phyloP scores from a whole-genome alignment of 2,329 filamentous ascomycete genomes.

The Cordyceps cicadae region DNA sequence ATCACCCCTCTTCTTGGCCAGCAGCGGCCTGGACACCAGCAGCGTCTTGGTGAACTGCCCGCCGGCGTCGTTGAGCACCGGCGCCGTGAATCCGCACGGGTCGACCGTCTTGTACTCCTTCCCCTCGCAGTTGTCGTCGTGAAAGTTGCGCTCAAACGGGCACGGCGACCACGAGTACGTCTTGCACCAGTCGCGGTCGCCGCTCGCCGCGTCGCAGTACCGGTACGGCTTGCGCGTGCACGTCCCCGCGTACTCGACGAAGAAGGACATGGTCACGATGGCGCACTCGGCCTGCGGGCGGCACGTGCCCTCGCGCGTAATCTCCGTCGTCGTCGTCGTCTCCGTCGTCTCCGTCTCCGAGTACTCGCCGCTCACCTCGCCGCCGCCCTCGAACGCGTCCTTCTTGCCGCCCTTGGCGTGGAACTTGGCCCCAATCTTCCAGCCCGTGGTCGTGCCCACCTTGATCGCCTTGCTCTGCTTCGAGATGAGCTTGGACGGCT shows the following conservation, averaged over 20 bases:
- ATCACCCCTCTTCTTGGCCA: background rate
- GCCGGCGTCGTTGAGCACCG: background rate
- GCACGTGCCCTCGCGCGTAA: background rate
- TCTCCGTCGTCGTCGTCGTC: background rate
- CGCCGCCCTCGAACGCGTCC: background rate
- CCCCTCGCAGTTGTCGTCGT: background rate
- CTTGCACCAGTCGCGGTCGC: background rate
- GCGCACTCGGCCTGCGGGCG: background rate
- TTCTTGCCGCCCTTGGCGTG: background rate
- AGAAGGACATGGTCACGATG: background rate
- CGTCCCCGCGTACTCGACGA: background rate
- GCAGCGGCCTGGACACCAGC: background rate
- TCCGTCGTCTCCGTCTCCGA: background rate
- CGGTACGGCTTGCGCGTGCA: background rate
- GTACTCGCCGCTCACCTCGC: background rate
- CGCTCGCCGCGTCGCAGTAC: background rate
- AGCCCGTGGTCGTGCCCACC: background rate
- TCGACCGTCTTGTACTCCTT: background rate
- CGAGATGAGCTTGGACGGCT: background rate
- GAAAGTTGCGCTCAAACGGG: background rate
- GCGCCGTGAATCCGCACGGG: background rate
- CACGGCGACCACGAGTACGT: background rate
- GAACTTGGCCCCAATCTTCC: background rate
- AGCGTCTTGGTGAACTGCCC: background rate
- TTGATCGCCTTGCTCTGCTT: background rate